Conservation (phyloP, 192 early-diverging fungal species). For the Kickxella alabastrina region DNA sequence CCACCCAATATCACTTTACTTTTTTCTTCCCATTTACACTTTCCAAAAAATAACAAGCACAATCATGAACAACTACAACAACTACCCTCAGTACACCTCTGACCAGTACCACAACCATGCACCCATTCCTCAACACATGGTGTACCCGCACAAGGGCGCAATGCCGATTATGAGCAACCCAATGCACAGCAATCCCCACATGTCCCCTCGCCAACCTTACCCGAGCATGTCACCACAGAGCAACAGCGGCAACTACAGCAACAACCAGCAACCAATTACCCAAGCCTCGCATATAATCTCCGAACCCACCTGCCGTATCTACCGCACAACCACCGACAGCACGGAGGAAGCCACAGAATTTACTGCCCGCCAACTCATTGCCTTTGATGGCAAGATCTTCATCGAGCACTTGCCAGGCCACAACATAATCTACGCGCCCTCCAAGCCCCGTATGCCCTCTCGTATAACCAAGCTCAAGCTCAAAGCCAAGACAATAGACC, state of each 20-base stretch:
- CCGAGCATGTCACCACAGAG: too few species aligned
- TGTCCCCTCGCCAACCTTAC: neutral
- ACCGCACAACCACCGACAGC: constrained; percentile 19
- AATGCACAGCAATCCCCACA: neutral
- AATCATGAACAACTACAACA: constrained; percentile 2
- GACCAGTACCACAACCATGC: constrained; percentile 2
- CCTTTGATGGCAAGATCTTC: constrained; percentile 34
- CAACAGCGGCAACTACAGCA: constrained; percentile 11
- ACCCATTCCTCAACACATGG: constrained; percentile 2
- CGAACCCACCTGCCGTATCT: constrained; percentile 32
- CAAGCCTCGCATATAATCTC: constrained; percentile 26
- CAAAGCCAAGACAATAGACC: constrained; percentile 3
- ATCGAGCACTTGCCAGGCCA: constrained; percentile 41
- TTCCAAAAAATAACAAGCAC: too few species aligned
- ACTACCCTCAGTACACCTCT: constrained; percentile 4
- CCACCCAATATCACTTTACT: too few species aligned
- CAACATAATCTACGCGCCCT: constrained; percentile 40
- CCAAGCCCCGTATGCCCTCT: constrained; percentile 1
- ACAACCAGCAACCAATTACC: constrained; percentile 14
- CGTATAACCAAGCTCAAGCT: constrained; percentile 18
- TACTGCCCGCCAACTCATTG: constrained; percentile 30
- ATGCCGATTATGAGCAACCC: constrained; percentile 1
- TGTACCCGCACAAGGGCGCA: constrained; percentile 1
- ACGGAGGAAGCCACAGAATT: constrained; percentile 15
- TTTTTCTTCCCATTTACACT: too few species aligned